Percentiles rank a stretch among this genome's conserved stretches.
Evolutionary conservation across 2,329 filamentous ascomycete genomes (phyloP).

Genomic region (Dactylellina haptotyla): DNA sequence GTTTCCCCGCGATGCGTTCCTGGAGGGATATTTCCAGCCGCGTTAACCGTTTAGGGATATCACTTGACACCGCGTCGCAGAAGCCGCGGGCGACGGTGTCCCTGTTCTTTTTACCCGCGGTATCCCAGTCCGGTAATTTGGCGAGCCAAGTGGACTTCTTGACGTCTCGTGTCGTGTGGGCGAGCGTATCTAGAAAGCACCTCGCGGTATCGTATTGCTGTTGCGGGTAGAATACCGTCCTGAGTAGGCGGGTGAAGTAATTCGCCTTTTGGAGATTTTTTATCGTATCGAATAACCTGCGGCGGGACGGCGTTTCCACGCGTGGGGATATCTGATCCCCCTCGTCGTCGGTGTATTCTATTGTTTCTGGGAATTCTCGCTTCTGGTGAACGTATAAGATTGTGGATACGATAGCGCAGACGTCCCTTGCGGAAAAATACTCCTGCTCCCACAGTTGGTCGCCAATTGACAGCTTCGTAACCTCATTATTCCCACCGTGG

Average conservation of each 20-base stretch:
- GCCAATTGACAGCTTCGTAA: constrained; percentile 15
- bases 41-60: background rate
- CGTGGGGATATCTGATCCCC: constrained; percentile 22
- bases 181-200: too few species aligned
- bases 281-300: background rate
- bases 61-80: background rate
- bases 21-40: constrained; percentile 19
- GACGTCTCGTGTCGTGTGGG: too few species aligned
- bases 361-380: background rate
- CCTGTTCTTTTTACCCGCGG: background rate
- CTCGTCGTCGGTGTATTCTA: background rate
- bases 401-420: constrained; percentile 33
- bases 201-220: background rate
- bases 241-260: background rate
- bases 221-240: background rate
- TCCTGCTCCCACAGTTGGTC: constrained; percentile 18
- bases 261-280: background rate
- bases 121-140: constrained; percentile 25
- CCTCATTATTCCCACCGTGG: background rate
- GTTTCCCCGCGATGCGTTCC: background rate
- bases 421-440: constrained; percentile 12
- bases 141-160: constrained; percentile 4
- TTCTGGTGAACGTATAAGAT: constrained; percentile 38
- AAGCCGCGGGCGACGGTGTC: background rate
- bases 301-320: constrained; percentile 24